phyloP scores from a whole-genome alignment of 139 green algal species.

The Medakamo hakoo region DNA sequence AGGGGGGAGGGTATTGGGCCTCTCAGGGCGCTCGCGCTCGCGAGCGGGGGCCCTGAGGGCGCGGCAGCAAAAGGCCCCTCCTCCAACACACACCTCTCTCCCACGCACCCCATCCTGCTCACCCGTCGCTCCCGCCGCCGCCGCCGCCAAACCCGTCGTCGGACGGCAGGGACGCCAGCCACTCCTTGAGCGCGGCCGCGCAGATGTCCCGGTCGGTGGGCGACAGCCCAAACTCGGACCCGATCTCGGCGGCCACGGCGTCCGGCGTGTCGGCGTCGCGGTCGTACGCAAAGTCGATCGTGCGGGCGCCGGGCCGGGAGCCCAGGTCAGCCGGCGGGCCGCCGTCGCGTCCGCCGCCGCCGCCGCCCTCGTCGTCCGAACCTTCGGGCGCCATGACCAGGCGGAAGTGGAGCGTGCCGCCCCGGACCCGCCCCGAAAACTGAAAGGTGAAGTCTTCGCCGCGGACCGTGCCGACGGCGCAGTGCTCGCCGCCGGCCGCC shows the following conservation, averaged over 20 bases:
- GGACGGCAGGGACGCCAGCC: too few relatives aligned
- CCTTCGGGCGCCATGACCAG: constrained; percentile 42
- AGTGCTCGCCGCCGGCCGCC: constrained; percentile 7
- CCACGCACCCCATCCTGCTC: background rate
- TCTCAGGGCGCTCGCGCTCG: too few relatives aligned
- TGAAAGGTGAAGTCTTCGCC: constrained; percentile 84
- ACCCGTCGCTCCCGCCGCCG: background rate
- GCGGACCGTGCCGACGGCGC: constrained; percentile 51
- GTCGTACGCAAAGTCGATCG: constrained; percentile 95
- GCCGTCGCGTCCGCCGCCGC: constrained; percentile 1
- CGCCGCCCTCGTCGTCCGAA: constrained; percentile 25
- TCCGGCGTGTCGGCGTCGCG: constrained; percentile 74
- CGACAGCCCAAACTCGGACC: constrained; percentile 71
- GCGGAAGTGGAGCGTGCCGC: constrained; percentile 73
- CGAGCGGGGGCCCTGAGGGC: too few relatives aligned
- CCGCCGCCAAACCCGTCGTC: constrained; percentile 27
- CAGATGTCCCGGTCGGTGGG: constrained; percentile 80
- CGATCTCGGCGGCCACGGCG: constrained; percentile 82
- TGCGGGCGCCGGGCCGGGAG: constrained; percentile 18
- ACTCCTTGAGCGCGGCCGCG: constrained; percentile 72
- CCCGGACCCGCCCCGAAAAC: constrained; percentile 54
- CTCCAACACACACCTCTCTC: background rate
- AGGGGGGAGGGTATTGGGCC: too few relatives aligned
- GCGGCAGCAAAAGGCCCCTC: background rate
- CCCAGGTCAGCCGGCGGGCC: background rate